Evolutionary conservation across 2,329 filamentous ascomycete species (phyloP), one percentile per base, ranked within the genome.

Genomic region (Talaromyces pinophilus): DNA sequence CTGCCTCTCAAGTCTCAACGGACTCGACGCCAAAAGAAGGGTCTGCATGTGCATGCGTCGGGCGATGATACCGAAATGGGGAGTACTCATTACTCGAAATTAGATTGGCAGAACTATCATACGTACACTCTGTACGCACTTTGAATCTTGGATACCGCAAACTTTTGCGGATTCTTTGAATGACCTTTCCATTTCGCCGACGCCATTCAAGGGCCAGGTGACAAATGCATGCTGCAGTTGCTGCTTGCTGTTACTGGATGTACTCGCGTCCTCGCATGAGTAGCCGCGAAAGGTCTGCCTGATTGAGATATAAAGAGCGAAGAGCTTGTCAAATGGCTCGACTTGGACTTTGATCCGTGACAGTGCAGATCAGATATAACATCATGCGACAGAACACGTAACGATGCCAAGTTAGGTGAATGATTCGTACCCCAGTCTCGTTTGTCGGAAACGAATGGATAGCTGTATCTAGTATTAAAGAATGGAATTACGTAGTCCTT

Each of bases 61-160:
- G 54, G 54, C 33, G 33, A 57, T 15, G 11, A 57, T 57, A 57
- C 54, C 11, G 54, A 57, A 38, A 57, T 1, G 54, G 54, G 33
- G 33, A 57, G 33, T 57, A 57, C 54, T 57, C 54, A 57, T 38
- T 25, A 10, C 19, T 22, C 2, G 30, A 40, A 8, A 38, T 38
- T 17, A 25, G 11, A 40, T 17, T 35, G n/a, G 30, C 19, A 7
- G n/a, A 22, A 15, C 15, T 38, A 17, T 38, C 11, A 1, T 38
- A 3, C 11, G 11, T 38, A 38, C 10, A 33, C 30, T 38, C 11
- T 38, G 11, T 19, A 40, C 30, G n/a, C 11, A 22, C 30, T 55
- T 6, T 22, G 33, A 19, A 22, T 35, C 2, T 15, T 22, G 19
- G 7, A 52, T 38, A 38, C 10, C 52, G 19, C 17, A 6, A 55